These are phyloP conservation scores for Acacia acuminata DNA, from an alignment of 306 rosid genomes.

Conservation along the genomic window DNA sequence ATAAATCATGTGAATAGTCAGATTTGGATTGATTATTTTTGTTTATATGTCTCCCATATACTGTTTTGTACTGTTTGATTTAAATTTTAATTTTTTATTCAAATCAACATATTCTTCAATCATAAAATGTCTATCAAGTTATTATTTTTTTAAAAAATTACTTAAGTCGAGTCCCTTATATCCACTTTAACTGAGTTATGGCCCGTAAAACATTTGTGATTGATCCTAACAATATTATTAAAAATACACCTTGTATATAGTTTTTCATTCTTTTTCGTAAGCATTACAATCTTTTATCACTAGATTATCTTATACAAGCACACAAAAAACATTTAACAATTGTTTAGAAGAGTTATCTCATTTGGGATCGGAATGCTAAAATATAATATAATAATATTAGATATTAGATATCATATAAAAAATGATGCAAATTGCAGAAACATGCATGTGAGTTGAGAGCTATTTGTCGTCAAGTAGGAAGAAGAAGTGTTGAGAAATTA, in stretches of 20 bases:
- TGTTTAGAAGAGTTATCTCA: background rate
- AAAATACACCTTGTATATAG: background rate
- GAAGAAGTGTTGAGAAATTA: background rate
- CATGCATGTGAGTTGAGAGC: background rate
- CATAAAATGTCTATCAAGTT: background rate
- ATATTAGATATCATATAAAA: no score
- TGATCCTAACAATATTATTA: background rate
- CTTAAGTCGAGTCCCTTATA: no score
- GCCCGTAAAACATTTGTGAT: background rate
- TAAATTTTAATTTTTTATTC: background rate
- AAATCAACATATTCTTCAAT: background rate
- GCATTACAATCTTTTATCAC: background rate
- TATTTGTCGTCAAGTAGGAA: background rate
- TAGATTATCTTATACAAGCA: background rate
- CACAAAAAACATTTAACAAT: background rate
- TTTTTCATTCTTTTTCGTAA: background rate
- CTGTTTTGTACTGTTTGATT: no score
- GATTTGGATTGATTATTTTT: background rate
- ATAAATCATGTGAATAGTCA: background rate
- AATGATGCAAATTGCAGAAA: no score
- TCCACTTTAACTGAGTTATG: background rate
- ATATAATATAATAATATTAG: no score
- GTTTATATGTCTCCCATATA: background rate
- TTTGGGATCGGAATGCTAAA: background rate
- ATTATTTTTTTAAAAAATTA: background rate